These are phyloP conservation scores for Xylaria palmicola DNA, from an alignment of 495 filamentous ascomycete species.

Conservation along the genomic window DNA sequence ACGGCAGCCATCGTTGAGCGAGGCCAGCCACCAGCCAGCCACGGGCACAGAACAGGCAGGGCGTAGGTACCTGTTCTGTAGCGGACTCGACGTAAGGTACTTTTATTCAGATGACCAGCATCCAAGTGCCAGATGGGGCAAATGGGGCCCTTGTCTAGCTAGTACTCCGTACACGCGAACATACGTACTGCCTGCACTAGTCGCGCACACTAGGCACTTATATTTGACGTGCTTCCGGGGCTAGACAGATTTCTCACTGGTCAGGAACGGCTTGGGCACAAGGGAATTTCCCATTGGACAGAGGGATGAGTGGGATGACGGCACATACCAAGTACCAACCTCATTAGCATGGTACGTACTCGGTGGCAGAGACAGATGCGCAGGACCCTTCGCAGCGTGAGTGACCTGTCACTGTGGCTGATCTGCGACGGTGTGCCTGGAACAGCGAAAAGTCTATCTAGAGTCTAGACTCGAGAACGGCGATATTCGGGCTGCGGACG, in stretches of 20 bases:
- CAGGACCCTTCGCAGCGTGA: no score
- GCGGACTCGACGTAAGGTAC: no score
- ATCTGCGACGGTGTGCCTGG: background rate
- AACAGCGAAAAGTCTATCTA: background rate
- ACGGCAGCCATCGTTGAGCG: background rate
- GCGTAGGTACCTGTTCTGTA: no score
- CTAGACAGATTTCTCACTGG: constrained; percentile 12
- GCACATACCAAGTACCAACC: background rate
- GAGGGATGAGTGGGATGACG: background rate
- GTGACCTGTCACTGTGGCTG: constrained; percentile 1
- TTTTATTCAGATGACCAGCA: no score
- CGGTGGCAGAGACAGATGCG: no score
- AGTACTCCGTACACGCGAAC: background rate
- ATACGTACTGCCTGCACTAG: no score
- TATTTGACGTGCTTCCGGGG: background rate
- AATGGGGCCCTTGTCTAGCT: background rate
- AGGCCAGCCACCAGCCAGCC: no score
- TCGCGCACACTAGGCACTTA: no score
- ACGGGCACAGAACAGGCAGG: no score
- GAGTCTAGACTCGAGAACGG: background rate
- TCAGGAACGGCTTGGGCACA: constrained; percentile 9
- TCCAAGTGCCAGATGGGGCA: background rate
- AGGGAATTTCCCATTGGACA: constrained; percentile 3
- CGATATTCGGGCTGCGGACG: background rate
- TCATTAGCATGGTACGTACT: background rate